phyloP scores from a whole-genome alignment of 2,329 filamentous ascomycete species.

The Huntiella bhutanensis region DNA sequence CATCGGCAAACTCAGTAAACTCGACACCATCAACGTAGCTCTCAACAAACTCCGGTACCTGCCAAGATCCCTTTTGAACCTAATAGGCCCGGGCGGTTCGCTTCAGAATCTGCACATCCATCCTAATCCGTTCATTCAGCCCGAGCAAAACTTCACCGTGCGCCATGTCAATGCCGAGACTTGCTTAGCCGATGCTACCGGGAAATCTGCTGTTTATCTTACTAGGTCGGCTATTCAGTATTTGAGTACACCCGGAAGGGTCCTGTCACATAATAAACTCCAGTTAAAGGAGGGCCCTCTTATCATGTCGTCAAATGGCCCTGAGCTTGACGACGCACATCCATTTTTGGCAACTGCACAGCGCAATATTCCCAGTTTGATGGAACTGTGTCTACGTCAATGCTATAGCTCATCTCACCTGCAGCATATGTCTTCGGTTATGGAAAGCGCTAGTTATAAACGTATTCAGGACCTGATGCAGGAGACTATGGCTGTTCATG shows the following conservation, averaged over 20 bases:
- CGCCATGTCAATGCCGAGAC: slow-evolving; percentile 7
- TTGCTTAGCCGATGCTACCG: slow-evolving; percentile 3
- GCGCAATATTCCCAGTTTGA: slow-evolving; percentile 26
- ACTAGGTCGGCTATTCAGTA: slow-evolving; percentile 9
- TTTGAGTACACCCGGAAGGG: slow-evolving; percentile 4
- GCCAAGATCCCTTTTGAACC: slow-evolving; percentile 41
- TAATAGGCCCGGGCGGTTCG: slow-evolving; percentile 27
- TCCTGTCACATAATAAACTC: slow-evolving; percentile 1
- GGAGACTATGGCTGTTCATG: slow-evolving; percentile 15
- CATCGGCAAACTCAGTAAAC: slow-evolving; percentile 36
- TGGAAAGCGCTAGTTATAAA: slow-evolving; percentile 22
- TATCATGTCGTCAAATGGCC: slow-evolving; percentile 4
- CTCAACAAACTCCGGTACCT: slow-evolving; percentile 42
- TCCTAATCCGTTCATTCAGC: slow-evolving; percentile 43
- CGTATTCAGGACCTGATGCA: slow-evolving; percentile 17
- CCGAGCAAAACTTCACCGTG: slow-evolving; percentile 14
- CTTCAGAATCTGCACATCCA: slow-evolving; percentile 35
- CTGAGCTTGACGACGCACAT: slow-evolving; percentile 6
- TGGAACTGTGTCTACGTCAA: slow-evolving; percentile 30
- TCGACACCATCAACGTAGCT: slow-evolving; percentile 45
- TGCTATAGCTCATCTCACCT: slow-evolving; percentile 26
- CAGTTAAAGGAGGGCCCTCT: slow-evolving; percentile 1
- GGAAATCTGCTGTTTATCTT: slow-evolving; percentile 10
- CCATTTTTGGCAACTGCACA: slow-evolving; percentile 11
- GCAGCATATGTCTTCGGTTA: slow-evolving; percentile 23